phyloP scores from a whole-genome alignment of 2,329 filamentous ascomycete genomes.

The Exophiala mesophila region DNA sequence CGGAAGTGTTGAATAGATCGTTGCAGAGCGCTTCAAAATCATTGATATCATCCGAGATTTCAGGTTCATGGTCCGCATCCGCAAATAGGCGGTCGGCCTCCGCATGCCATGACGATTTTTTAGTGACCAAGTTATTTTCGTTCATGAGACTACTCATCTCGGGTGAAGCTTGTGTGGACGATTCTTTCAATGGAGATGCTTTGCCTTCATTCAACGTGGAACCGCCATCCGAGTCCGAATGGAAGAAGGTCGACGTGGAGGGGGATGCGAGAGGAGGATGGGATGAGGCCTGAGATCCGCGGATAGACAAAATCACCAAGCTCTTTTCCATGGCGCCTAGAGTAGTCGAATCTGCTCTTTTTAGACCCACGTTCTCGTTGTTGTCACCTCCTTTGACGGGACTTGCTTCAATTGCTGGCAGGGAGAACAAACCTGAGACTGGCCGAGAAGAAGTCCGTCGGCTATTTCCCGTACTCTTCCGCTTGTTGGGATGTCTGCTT shows the following conservation, averaged over 20 bases:
- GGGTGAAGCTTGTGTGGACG: not conserved
- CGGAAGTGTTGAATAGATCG: slow-evolving; percentile 15
- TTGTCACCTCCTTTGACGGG: slow-evolving; percentile 7
- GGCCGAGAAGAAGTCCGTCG: slow-evolving; percentile 14
- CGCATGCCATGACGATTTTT: slow-evolving; percentile 6
- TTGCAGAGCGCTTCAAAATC: slow-evolving; percentile 20
- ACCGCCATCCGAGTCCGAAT: slow-evolving; percentile 7
- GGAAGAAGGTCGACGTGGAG: slow-evolving; percentile 11
- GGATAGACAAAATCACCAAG: slow-evolving; percentile 13
- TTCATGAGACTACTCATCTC: slow-evolving; percentile 1
- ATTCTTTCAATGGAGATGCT: not conserved
- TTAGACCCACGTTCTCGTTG: slow-evolving; percentile 13
- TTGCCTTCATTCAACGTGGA: not conserved
- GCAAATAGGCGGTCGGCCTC: slow-evolving; percentile 13
- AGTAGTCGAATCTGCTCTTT: slow-evolving; percentile 26
- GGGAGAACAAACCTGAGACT: slow-evolving; percentile 10
- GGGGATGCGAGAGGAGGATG: slow-evolving; percentile 1
- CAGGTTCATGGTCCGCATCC: slow-evolving; percentile 12
- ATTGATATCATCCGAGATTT: slow-evolving; percentile 16
- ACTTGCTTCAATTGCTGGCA: slow-evolving; percentile 21
- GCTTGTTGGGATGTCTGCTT: slow-evolving; percentile 8
- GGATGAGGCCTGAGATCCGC: slow-evolving; percentile 4
- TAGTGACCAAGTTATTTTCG: not conserved
- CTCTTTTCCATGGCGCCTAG: slow-evolving; percentile 19
- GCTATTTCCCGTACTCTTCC: slow-evolving; percentile 15